Percentiles rank a stretch among this genome's conserved stretches.
Conservation (phyloP, 805 yeast genomes). For the Myxozyma vanderwaltii region DNA sequence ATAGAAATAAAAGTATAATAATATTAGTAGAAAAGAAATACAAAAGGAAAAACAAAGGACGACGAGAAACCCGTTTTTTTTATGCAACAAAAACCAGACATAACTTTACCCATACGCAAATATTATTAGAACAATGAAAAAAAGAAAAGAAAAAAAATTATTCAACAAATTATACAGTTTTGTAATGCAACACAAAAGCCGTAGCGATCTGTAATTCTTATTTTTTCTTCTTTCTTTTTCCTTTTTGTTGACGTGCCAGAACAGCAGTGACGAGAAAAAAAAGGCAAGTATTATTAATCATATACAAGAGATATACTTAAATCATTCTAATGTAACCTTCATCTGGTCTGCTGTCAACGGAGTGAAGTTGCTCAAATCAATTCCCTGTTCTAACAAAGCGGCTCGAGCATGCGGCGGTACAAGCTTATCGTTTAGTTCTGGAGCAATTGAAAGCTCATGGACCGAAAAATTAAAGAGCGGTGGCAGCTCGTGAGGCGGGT, state of each 20-base stretch:
- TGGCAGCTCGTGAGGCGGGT: constrained; percentile 73
- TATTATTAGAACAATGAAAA: not conserved
- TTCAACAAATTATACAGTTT: not conserved
- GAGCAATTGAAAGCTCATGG: constrained; percentile 52
- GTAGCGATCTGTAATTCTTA: not conserved
- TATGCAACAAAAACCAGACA: constrained; percentile 13
- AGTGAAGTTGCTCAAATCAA: constrained; percentile 60
- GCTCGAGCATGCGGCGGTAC: constrained; percentile 46
- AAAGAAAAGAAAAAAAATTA: not conserved
- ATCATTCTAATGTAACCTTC: constrained; percentile 28
- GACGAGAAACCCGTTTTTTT: constrained; percentile 16
- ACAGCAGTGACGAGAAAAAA: too few relatives aligned
- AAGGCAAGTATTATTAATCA: too few relatives aligned
- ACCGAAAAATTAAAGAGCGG: constrained; percentile 76
- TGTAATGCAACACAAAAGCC: too few relatives aligned
- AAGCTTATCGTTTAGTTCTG: constrained; percentile 45
- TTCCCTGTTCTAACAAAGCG: constrained; percentile 49
- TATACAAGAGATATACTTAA: too few relatives aligned
- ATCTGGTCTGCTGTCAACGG: constrained; percentile 46
- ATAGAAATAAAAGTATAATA: too few relatives aligned
- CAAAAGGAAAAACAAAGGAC: constrained; percentile 1
- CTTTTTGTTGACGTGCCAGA: not conserved
- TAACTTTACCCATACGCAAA: constrained; percentile 7
- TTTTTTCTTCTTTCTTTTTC: not conserved
- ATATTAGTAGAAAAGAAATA: too few relatives aligned